phyloP scores from a whole-genome alignment of 371 early-diverging fungal species.

The Thermomucor indicae-seudaticae region DNA sequence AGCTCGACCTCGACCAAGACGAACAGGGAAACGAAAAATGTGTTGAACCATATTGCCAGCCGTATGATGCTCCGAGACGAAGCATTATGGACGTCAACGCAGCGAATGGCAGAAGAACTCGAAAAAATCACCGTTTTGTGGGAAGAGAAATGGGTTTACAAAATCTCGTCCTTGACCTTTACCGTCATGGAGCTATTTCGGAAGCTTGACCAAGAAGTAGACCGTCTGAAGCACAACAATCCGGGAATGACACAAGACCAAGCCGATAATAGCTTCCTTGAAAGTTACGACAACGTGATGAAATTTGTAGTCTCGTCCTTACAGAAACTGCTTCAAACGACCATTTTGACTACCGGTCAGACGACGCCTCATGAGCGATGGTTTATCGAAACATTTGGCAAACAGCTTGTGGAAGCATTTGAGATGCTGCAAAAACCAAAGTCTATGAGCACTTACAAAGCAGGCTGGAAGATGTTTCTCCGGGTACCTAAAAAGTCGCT shows the following conservation, averaged over 20 bases:
- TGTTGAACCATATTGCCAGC: conserved; percentile 37
- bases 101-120: conserved; percentile 61
- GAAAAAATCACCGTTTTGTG: conserved; percentile 74
- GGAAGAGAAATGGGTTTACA: conserved; percentile 80
- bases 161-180: conserved; percentile 59
- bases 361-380: conserved; percentile 65
- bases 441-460: conserved; percentile 47
- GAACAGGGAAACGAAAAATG: conserved; percentile 34
- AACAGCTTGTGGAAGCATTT: conserved; percentile 48
- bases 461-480: conserved; percentile 57
- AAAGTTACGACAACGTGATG: conserved; percentile 53
- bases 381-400: conserved; percentile 58
- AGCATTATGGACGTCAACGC: conserved; percentile 54
- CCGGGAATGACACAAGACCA: conserved; percentile 34
- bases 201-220: conserved; percentile 51
- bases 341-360: conserved; percentile 20
- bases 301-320: conserved; percentile 54
- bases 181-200: conserved; percentile 55
- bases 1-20: conserved; percentile 52
- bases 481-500: conserved; percentile 35
- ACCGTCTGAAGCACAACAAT: conserved; percentile 41
- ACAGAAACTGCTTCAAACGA: conserved; percentile 46
- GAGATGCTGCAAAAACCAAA: conserved; percentile 45
- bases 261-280: conserved; percentile 43
- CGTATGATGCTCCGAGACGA: conserved; percentile 40